Percentiles rank a stretch among this genome's conserved stretches.
Evolutionary conservation across 768 basidiomycete species (phyloP).

Genomic region (Amanita pallidorosea): DNA sequence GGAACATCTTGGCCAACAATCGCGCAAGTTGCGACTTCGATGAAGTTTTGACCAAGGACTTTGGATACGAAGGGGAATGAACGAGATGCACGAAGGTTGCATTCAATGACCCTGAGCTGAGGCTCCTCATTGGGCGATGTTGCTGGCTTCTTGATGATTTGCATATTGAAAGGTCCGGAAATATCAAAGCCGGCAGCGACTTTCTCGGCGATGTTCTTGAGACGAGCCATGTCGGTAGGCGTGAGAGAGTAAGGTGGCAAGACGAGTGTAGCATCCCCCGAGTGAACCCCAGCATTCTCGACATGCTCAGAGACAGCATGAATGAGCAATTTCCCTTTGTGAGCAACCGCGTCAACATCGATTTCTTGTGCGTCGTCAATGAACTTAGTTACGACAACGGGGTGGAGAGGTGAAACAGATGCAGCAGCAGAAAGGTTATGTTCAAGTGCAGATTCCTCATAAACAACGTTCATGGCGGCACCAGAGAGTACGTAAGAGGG

Average conservation of each 20-base stretch:
- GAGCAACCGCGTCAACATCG: conserved; percentile 93
- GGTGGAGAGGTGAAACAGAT: conserved; percentile 91
- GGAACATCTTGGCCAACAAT: conserved; percentile 84
- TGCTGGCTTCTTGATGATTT: conserved; percentile 80
- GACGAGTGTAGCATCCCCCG: conserved; percentile 95
- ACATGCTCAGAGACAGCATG: conserved; percentile 98
- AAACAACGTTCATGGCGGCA: conserved; percentile 98
- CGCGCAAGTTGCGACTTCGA: conserved; percentile 84
- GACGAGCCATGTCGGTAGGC: conserved; percentile 66
- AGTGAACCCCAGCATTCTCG: conserved; percentile 97
- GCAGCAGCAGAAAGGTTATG: conserved; percentile 96
- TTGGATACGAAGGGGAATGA: conserved; percentile 99
- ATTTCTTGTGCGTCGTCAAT: conserved; percentile 98
- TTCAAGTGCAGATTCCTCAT: conserved; percentile 81
- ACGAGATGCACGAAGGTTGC: conserved; percentile 94
- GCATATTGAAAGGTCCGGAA: conserved; percentile 99
- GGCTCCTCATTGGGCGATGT: conserved; percentile 35
- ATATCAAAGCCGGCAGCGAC: conserved; percentile 93
- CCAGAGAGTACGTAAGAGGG: conserved; percentile 98
- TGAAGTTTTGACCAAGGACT: conserved; percentile 95
- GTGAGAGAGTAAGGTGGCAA: conserved; percentile 85
- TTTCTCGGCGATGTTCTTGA: conserved; percentile 91
- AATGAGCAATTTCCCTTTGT: conserved; percentile 84
- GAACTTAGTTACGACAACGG: conserved; percentile 98
- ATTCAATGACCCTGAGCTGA: conserved; percentile 95